Evolutionary conservation across 2,329 filamentous ascomycete genomes (phyloP).

Genomic region (Colletotrichum gloeosporioides): DNA sequence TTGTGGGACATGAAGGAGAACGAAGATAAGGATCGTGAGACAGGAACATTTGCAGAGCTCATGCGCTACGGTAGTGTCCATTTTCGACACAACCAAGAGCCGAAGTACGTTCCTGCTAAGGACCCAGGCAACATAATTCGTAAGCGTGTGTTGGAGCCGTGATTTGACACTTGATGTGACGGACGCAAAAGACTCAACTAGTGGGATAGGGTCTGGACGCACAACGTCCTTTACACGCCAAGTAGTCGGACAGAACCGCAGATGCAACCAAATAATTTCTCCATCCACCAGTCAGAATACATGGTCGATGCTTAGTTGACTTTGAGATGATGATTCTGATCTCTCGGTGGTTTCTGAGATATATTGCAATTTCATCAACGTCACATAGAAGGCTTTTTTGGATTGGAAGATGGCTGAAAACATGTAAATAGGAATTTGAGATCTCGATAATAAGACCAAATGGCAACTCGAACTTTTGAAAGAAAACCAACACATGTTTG

Average conservation of each 20-base stretch:
- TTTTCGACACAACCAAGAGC: not conserved
- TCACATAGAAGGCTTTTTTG: not conserved
- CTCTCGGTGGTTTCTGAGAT: not conserved
- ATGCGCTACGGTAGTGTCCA: not conserved
- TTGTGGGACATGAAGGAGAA: conserved; percentile 6
- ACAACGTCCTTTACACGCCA: not conserved
- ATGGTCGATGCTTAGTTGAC: not conserved
- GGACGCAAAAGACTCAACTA: not conserved
- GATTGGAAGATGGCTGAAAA: not conserved
- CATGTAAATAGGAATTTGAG: too few species aligned
- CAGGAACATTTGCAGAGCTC: conserved; percentile 3
- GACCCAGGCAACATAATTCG: not conserved
- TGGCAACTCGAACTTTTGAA: not conserved
- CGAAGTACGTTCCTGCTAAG: not conserved
- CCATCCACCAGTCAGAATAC: fast-evolving
- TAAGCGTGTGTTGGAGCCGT: not conserved
- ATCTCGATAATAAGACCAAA: fast-evolving
- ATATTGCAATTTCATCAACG: not conserved
- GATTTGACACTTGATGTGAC: not conserved
- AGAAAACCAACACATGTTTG: not conserved
- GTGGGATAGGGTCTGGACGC: fast-evolving
- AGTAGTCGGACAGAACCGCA: not conserved
- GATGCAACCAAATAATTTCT: fast-evolving
- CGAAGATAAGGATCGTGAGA: not conserved
- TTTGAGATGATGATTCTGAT: fast-evolving